Conservation (phyloP, 2,329 filamentous ascomycete species). For the Pestalotiopsis sp. region DNA sequence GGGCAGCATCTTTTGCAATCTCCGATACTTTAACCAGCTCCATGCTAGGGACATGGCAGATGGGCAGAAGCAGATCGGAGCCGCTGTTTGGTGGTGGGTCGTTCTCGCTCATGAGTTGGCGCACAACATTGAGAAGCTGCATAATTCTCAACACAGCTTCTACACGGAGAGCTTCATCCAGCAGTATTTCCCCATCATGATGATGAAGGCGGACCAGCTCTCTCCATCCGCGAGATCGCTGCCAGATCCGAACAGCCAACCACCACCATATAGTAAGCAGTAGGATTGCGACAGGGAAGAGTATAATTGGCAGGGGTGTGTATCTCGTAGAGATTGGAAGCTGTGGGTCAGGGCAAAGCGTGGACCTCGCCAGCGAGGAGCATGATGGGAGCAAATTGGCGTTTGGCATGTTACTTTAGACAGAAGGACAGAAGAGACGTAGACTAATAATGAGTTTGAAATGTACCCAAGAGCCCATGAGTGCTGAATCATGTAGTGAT, state of each 20-base stretch:
- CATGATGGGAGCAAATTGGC: too few species aligned
- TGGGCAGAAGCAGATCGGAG: slow-evolving; percentile 62
- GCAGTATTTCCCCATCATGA: slow-evolving; percentile 74
- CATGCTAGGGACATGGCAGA: slow-evolving; percentile 57
- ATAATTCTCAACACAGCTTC: slow-evolving; percentile 79
- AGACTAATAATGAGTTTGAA: too few species aligned
- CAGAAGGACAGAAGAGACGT: too few species aligned
- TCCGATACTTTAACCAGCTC: slow-evolving; percentile 81
- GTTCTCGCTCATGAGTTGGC: slow-evolving; percentile 95
- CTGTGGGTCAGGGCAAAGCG: neutral
- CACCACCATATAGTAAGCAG: slow-evolving; percentile 8
- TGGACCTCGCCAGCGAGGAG: neutral
- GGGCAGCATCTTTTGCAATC: slow-evolving; percentile 91
- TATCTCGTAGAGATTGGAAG: too few species aligned
- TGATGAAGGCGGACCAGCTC: slow-evolving; percentile 47
- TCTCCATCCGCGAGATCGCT: slow-evolving; percentile 7
- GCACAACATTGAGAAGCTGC: slow-evolving; percentile 82
- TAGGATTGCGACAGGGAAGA: neutral
- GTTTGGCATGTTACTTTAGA: too few species aligned
- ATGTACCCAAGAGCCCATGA: neutral
- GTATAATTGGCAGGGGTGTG: neutral
- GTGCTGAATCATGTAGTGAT: neutral
- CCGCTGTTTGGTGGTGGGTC: slow-evolving; percentile 88
- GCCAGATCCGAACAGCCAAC: neutral
- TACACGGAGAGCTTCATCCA: slow-evolving; percentile 83